Evolutionary conservation across 208 protist genomes (phyloP), one percentile per base, ranked within the genome.

Genomic region (Angomonas ambiguus): DNA sequence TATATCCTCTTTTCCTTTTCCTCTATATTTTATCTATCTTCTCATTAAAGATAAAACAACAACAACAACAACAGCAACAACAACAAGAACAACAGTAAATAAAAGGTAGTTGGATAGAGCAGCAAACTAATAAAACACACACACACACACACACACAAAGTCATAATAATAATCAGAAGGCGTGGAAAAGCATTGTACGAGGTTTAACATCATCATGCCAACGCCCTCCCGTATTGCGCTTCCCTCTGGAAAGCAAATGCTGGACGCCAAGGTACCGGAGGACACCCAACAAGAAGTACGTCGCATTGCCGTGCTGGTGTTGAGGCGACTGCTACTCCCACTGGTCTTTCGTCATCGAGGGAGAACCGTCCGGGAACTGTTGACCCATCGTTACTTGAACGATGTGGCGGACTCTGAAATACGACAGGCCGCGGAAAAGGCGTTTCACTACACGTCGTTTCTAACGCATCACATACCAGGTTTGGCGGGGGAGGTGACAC

Each of bases 251-350:
- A 41, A 13, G 35, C 35, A 41, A 25, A 55, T 55, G 49, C 18
- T 20, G 24, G 49, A 55, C 24, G 20, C 18, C 22, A 20, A 20
- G 20, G 24, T 28, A 55, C 18, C 20, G 24, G 49, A 55, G 49
- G 24, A 55, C 49, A 55, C 49, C 35, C 62, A 74, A 51, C 66
- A 87, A 62, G 71, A 88, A 51, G 35, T 92, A 33, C 60, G 66
- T 10, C 41, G 42, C 20, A 67, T 92, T 16, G 82, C 82, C 1
- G 25, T 80, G 16, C 60, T 77, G 45, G 69, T 82, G 11, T 58
- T 91, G 25, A 77, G 74, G 45, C 73, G 70, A 4, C 70, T 82
- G 11, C 65, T 91, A 20, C 64, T 38, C 22, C 85, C 85, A 0
- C 60, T 91, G 35, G 31, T 82, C 30, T 62, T 61, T 22, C 76